Base-by-base conservation (phyloP, 73 alveolate species). In the Stentor roeselii region DNA sequence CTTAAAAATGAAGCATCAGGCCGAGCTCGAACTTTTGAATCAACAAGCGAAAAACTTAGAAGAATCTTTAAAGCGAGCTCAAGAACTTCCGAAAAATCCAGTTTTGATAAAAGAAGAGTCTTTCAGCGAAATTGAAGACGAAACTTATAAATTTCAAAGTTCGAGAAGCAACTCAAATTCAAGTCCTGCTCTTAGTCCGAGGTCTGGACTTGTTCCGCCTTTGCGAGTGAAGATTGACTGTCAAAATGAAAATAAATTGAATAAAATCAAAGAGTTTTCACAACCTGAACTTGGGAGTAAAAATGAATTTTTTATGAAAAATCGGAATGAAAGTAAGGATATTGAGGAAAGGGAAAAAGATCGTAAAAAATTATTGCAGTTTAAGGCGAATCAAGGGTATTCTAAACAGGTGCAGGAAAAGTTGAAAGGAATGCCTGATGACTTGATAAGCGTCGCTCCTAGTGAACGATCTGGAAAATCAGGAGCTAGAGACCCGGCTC, bases 31-130 rank as follows among this genome's bases (percentile, higher is more conserved):
- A 30, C 2, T 27, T 30, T 40, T 67, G 1, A 34, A 67, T 2
- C 50, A n/a, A 30, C 42, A 67, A 67, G 80, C 37, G 27, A 32
- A 67, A 67, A n/a, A 67, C 15, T 40, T 67, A 30, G 80, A 67
- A 67, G 41, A 32, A 21, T 67, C 80, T 1, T 27, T 67, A 0
- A 32, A 67, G 42, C 21, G 14, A 21, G 41, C 37, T 15, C n/a
- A 67, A 21, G 41, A 21, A 21, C 50, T 27, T 1, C 15, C 14
- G 41, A 32, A 67, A 21, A 67, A 67, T 67, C 21, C 21, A 67
- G 34, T 27, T 1, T 15, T 27, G 34, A 67, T 1, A 30, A 67
- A 30, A n/a, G 34, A 0, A 67, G 80, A 36, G 37, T 36, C 21
- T 50, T 50, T 50, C 21, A 21, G 67, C 30, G n/a, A n/a, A n/a